Base-by-base conservation (phyloP, 176 grass and related monocot species). In the Musa schizocarpa region DNA sequence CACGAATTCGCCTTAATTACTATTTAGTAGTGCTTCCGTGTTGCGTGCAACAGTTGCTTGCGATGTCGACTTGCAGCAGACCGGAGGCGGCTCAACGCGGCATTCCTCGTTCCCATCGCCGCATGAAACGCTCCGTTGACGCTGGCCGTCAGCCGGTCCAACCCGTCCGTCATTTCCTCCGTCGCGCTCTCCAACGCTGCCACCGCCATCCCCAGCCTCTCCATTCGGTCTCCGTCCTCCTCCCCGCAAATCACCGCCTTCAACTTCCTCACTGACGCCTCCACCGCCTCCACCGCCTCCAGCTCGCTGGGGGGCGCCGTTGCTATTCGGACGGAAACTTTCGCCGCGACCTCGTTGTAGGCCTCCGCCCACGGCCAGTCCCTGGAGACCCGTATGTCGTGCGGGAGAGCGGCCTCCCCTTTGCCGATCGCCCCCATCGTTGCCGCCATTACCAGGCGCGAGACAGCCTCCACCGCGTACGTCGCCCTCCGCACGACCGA, bases 81-180 rank as follows among this genome's bases (percentile, higher is more conserved):
- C 16, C 79, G 74, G 53, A 92, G 80, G 78, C 69, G 76, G 9
- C 81, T 69, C 10, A 92, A 74, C 58, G 83, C 93, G 22, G 83
- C 85, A 87, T 86, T 81, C 62, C 89, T 88, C 74, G 84, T 82
- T 24, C 57, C 53, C 74, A 92, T 77, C 74, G 85, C 89, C 54
- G 87, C 85, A 29, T 81, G 83, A 81, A 90, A 96, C 78, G 90
- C 81, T 68, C 70, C 77, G 85, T 86, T 77, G 2, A 92, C 78
- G 87, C 85, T 81, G 63, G 77, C 76, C 0, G 81, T 82, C 59
- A 96, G 57, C 22, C 75, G 76, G 68, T 92, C 85, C 74, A 92
- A 69, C 26, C 58, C 72, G 65, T 69, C 74, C 63, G 83, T 78
- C 74, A 90, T 75, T 68, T 92, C 89, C 76, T 84, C 89, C 78